These are phyloP conservation scores for Chalaropsis ovoidea DNA, from an alignment of 2,329 filamentous ascomycete genomes.

Conservation along the genomic window DNA sequence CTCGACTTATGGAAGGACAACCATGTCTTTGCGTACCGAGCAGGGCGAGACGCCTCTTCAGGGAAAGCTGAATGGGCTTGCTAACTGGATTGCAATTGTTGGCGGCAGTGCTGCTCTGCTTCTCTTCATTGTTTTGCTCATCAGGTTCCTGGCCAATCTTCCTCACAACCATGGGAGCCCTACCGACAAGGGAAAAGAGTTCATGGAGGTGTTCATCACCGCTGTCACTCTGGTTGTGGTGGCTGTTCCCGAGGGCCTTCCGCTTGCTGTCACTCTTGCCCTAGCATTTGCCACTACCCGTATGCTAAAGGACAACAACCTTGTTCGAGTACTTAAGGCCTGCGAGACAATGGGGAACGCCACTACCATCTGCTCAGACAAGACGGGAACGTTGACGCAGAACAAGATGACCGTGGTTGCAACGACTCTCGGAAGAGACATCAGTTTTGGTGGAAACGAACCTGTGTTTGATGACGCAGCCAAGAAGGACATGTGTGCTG, in stretches of 20 bases:
- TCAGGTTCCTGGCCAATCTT: slow-evolving; percentile 61
- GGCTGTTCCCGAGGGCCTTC: slow-evolving; percentile 56
- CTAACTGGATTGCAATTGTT: slow-evolving; percentile 33
- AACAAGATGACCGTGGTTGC: slow-evolving; percentile 68
- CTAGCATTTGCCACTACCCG: slow-evolving; percentile 59
- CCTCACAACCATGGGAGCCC: slow-evolving; percentile 40
- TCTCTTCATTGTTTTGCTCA: slow-evolving; percentile 66
- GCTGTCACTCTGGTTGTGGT: slow-evolving; percentile 58
- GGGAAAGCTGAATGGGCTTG: slow-evolving; percentile 39
- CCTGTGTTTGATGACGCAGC: slow-evolving; percentile 16
- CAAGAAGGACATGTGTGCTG: background rate
- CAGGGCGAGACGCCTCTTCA: slow-evolving; percentile 46
- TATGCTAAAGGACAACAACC: slow-evolving; percentile 60
- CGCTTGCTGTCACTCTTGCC: slow-evolving; percentile 57
- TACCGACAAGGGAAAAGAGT: slow-evolving; percentile 47
- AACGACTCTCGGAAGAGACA: slow-evolving; percentile 47
- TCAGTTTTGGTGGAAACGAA: slow-evolving; percentile 31
- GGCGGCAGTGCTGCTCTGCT: slow-evolving; percentile 59
- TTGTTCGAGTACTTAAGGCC: slow-evolving; percentile 56
- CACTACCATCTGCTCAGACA: slow-evolving; percentile 65
- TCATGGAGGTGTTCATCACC: slow-evolving; percentile 55
- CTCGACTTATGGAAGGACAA: slow-evolving; percentile 45
- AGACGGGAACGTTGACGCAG: slow-evolving; percentile 39
- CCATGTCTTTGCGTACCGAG: slow-evolving; percentile 45
- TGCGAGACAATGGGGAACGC: slow-evolving; percentile 66